Base-by-base conservation (phyloP, 2,329 filamentous ascomycete genomes). In the Pseudocercospora pini-densiflorae region DNA sequence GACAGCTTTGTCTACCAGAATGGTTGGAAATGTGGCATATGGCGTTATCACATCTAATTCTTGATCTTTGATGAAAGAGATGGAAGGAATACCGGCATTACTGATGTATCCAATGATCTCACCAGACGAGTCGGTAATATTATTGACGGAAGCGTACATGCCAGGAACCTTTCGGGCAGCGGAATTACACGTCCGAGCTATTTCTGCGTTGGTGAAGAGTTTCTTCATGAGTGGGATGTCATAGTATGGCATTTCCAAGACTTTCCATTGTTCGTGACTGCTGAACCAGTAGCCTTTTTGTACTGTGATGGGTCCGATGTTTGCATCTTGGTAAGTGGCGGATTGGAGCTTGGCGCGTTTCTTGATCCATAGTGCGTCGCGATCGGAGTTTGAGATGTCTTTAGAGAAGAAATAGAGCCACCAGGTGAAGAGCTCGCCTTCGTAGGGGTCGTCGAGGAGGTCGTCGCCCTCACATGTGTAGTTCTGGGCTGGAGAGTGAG, bases 241-340 rank as follows among this genome's bases (percentile, higher is more conserved):
- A 60, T 78, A 79, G 64, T 82, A 82, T 0, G 81, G 81, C 67
- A 82, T 74, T 71, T 82, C 77, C 23, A 82, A 69, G 5, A 79
- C 76, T 47, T 82, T 82, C 80, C 80, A 81, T 3, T 76, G 77
- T 59, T 82, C 80, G 45, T 81, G 79, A 43, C 74, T 76, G 7
- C 79, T 81, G 69, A 82, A 81, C 79, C 79, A 81, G 55, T 74
- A 81, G 14, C 80, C 79, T 64, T 80, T 76, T 57, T 81, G 77
- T 21, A 82, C 79, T 3, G 81, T 82, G 43, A 82, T 79, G 2
- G 80, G 79, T 0, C 79, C 79, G 47, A 80, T 66, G 1, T 75
- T 74, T 3, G 76, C 78, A 70, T 75, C 72, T 9, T 79, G 54
- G 21, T 81, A 82, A 62, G 80, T 79, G 0, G 74, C 73, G 54